Base-by-base conservation (phyloP, 2,329 filamentous ascomycete genomes). In the Myriangium duriaei region DNA sequence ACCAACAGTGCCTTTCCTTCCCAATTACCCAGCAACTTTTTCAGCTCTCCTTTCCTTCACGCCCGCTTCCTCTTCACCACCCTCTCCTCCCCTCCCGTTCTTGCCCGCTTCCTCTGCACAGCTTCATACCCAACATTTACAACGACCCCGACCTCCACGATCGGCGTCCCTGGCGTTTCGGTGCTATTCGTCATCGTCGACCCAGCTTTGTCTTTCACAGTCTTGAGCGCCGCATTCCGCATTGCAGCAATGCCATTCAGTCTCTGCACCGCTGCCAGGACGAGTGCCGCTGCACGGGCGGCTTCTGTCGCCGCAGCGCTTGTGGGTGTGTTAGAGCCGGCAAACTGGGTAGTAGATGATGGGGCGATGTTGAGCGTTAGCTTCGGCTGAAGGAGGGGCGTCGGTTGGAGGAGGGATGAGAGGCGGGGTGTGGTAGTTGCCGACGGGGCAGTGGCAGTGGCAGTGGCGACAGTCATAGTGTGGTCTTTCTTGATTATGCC, bases 191-290 rank as follows among this genome's bases (percentile, higher is more conserved):
- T n/a, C n/a, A n/a, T n/a, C n/a, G n/a, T n/a, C n/a, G n/a, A n/a
- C n/a, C n/a, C n/a, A n/a, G n/a, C n/a, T n/a, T n/a, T n/a, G n/a
- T n/a, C n/a, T n/a, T n/a, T n/a, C n/a, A n/a, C n/a, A 11, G 29
- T 13, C 29, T 7, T 6, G 6, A 34, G 32, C 32, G 14, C 11
- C 7, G 34, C 34, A 26, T 37, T 37, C 6, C 34, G 34, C 29
- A 18, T 26, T 3, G 34, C 34, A 4, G 29, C 24, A 26, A n/a
- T 14, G 34, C 24, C 26, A 18, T 39, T 39, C 9, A 39, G 30
- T 7, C 36, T 28, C 30, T 39, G 36, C 17, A 39, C 24, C 11
- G 36, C 30, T 29, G 36, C 36, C 29, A 39, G 36, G 30, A 39
- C 13, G 30, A 39, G 18, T 19, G 36, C 36, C 9, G 18, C 18